Conservation (phyloP, 345 rosid genomes). For the Ceriops decandra region DNA sequence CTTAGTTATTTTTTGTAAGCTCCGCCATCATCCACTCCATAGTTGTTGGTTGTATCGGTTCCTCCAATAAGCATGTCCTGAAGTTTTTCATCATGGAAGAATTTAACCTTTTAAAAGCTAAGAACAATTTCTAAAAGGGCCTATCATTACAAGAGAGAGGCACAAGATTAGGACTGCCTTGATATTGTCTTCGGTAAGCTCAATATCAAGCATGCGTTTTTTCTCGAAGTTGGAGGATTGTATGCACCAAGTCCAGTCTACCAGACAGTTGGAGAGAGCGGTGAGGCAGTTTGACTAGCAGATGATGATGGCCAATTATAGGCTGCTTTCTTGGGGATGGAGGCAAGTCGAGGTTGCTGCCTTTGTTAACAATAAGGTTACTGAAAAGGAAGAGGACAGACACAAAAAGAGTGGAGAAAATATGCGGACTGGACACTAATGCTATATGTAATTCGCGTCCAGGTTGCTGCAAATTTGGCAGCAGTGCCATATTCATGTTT, state of each 20-base stretch:
- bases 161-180: conserved; percentile 12
- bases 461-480: background rate
- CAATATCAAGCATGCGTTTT: conserved; percentile 1
- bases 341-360: conserved; percentile 9
- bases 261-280: conserved; percentile 8
- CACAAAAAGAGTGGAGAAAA: background rate
- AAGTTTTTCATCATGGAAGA: no score
- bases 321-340: conserved; percentile 26
- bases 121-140: no score
- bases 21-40: no score
- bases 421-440: background rate
- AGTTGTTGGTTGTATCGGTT: no score
- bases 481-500: background rate
- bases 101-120: no score
- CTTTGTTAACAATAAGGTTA: background rate
- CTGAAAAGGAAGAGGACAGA: background rate
- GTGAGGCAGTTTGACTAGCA: conserved; percentile 11
- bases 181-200: conserved; percentile 10
- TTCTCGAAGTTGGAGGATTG: conserved; percentile 12
- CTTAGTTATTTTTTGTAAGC: no score
- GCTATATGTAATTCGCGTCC: background rate
- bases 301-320: conserved; percentile 24
- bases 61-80: no score
- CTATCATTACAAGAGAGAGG: background rate
- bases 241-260: conserved; percentile 13